A percentile compares a stretch with the other conserved stretches of the same genome.
phyloP scores from a whole-genome alignment of 108 stramenopile genomes.

The Ochromonas danica region DNA sequence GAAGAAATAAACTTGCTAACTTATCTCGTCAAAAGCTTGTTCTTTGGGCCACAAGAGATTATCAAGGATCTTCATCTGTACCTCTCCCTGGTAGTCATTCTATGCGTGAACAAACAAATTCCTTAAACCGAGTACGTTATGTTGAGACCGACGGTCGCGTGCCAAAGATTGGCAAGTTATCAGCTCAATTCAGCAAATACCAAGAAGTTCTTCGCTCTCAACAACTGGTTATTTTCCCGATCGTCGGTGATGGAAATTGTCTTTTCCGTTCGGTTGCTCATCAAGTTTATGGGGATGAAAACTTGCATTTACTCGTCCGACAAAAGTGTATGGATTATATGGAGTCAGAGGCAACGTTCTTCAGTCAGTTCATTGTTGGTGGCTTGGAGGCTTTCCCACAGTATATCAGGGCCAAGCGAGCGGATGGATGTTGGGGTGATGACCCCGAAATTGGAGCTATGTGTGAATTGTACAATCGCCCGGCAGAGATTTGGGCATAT shows the following conservation, averaged over 20 bases:
- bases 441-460: slow-evolving; percentile 94
- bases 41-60: no score
- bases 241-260: slow-evolving; percentile 92
- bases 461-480: slow-evolving; percentile 86
- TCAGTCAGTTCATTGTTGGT: slow-evolving; percentile 73
- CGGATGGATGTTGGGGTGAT: slow-evolving; percentile 84
- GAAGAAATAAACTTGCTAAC: slow-evolving; percentile 30
- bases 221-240: slow-evolving; percentile 40
- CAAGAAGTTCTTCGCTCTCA: slow-evolving; percentile 20
- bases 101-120: no score
- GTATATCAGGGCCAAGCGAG: slow-evolving; percentile 75
- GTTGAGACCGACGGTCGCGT: not conserved
- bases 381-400: slow-evolving; percentile 53
- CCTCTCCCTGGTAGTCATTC: no score
- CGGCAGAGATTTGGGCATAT: slow-evolving; percentile 74
- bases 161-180: not conserved
- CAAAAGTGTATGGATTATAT: slow-evolving; percentile 82
- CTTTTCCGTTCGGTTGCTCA: slow-evolving; percentile 86
- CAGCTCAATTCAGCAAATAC: slow-evolving; percentile 27
- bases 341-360: slow-evolving; percentile 63
- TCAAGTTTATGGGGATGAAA: slow-evolving; percentile 88
- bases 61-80: no score
- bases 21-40: no score
- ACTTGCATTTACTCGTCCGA: slow-evolving; percentile 76
- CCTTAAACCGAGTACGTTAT: not conserved